phyloP scores from a whole-genome alignment of 441 rosid species.

The Omphalea diandra region DNA sequence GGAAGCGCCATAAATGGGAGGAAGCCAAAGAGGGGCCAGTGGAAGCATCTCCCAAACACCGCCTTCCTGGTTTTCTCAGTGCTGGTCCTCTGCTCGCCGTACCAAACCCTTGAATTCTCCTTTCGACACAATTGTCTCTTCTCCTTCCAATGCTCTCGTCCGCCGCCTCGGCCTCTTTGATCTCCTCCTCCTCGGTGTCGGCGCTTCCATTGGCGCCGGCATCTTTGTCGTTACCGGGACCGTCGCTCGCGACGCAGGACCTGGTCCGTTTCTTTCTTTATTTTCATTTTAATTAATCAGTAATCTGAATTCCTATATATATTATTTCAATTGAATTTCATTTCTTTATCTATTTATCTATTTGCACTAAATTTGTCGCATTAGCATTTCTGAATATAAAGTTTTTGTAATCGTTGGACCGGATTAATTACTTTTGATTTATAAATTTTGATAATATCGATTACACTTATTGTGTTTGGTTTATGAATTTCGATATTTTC shows the following conservation, averaged over 20 bases:
- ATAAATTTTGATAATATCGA: background rate
- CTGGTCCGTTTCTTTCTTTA: slow-evolving; percentile 43
- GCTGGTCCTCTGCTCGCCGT: slow-evolving; percentile 76
- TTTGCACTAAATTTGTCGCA: background rate
- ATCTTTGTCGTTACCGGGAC: slow-evolving; percentile 95
- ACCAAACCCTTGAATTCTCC: slow-evolving; percentile 50
- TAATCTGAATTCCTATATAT: background rate
- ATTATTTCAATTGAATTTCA: background rate
- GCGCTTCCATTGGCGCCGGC: slow-evolving; percentile 98
- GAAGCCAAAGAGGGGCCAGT: slow-evolving; percentile 10
- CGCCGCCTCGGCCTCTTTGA: slow-evolving; percentile 88
- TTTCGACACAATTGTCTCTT: slow-evolving; percentile 29
- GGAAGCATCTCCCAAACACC: slow-evolving; percentile 27
- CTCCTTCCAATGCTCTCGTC: slow-evolving; percentile 49
- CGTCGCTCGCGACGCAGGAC: slow-evolving; percentile 94
- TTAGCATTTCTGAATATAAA: background rate
- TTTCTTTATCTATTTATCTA: background rate
- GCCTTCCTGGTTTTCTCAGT: slow-evolving; percentile 55
- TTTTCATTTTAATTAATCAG: background rate
- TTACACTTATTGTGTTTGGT: background rate
- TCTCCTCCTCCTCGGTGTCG: slow-evolving; percentile 80
- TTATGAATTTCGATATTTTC: slow-evolving; percentile 12
- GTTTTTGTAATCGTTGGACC: background rate
- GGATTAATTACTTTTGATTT: background rate
- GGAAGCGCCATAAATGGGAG: slow-evolving; percentile 12